These are phyloP conservation scores for Cymbopogon citratus DNA, from an alignment of 176 grass and related monocot species.

Conservation along the genomic window DNA sequence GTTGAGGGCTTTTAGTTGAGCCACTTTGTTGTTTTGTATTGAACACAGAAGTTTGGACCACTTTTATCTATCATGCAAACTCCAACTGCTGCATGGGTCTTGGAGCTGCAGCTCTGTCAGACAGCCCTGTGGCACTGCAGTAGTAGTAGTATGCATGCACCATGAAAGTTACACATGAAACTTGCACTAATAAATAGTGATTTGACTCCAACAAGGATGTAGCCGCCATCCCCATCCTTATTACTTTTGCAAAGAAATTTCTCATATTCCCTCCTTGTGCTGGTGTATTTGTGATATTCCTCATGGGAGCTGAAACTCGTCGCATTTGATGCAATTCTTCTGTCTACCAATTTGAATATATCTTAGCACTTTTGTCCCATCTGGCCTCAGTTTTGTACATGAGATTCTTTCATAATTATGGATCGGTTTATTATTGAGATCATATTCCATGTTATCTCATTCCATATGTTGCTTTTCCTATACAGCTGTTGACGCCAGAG, in stretches of 20 bases:
- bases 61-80: neutral
- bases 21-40: neutral
- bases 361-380: neutral
- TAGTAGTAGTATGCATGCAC: neutral
- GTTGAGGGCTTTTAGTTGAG: neutral
- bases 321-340: neutral
- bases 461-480: neutral
- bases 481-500: constrained; percentile 59
- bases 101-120: neutral
- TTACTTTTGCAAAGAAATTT: neutral
- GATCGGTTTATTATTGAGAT: constrained; percentile 9
- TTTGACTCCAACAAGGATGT: neutral
- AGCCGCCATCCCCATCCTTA: neutral
- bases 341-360: neutral
- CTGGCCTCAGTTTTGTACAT: neutral
- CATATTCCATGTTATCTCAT: neutral
- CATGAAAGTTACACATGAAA: neutral
- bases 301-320: neutral
- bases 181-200: neutral
- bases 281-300: neutral
- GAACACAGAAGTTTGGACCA: neutral
- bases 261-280: neutral
- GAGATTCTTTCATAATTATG: neutral
- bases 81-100: neutral
- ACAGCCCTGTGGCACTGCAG: neutral